phyloP scores from a whole-genome alignment of 202 grass and related monocot genomes.

The Zizania palustris region DNA sequence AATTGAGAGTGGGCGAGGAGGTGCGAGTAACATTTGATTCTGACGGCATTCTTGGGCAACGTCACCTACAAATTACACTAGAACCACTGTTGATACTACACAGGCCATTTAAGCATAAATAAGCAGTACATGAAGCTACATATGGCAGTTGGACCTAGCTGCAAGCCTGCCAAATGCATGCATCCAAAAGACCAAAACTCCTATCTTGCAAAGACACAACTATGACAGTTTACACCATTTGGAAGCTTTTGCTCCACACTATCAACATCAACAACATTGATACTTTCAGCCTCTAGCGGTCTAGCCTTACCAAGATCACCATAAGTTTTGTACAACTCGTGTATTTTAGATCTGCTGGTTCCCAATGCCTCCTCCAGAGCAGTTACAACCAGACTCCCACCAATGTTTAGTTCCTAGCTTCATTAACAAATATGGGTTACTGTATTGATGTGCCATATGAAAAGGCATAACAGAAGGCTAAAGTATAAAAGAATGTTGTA shows the following conservation, averaged over 20 bases:
- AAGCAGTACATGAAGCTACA: constrained; percentile 38
- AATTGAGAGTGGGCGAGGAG: constrained; percentile 76
- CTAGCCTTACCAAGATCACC: constrained; percentile 82
- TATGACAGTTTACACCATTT: constrained; percentile 28
- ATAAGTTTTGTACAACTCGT: constrained; percentile 82
- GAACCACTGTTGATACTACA: constrained; percentile 28
- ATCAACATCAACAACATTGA: constrained; percentile 37
- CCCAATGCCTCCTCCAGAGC: constrained; percentile 82
- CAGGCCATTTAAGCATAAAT: constrained; percentile 22
- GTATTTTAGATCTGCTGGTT: constrained; percentile 82
- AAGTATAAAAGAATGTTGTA: not conserved
- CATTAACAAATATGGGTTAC: constrained; percentile 56
- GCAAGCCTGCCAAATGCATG: constrained; percentile 19
- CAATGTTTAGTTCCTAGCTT: constrained; percentile 98
- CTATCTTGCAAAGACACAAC: constrained; percentile 23
- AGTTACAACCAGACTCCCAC: constrained; percentile 73
- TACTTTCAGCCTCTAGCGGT: constrained; percentile 36
- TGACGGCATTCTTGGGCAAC: constrained; percentile 90
- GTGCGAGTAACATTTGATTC: constrained; percentile 86
- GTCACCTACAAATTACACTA: constrained; percentile 59
- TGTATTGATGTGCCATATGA: constrained; percentile 14
- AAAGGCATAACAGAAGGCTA: constrained; percentile 29
- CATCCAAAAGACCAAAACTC: constrained; percentile 22
- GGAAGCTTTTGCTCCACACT: constrained; percentile 27
- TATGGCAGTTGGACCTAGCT: constrained; percentile 21